phyloP scores from a whole-genome alignment of 306 rosid species.

The Ammopiptanthus mongolicus region DNA sequence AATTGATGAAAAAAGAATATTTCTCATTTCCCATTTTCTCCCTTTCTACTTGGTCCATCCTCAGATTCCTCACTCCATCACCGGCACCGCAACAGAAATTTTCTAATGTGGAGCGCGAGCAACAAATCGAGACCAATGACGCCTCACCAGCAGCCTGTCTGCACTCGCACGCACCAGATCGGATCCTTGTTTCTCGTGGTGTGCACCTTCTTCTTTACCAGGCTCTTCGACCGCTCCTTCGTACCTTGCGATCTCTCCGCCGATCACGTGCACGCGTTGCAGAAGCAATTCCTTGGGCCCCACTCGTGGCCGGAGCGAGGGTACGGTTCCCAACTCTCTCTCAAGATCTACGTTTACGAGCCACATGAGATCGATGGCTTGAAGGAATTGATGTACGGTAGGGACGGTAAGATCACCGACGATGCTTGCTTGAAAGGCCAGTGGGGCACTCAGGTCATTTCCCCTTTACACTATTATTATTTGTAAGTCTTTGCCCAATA shows the following conservation, averaged over 20 bases:
- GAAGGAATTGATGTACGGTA: constrained; percentile 57
- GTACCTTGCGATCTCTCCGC: constrained; percentile 32
- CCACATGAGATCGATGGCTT: constrained; percentile 64
- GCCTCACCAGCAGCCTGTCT: constrained; percentile 26
- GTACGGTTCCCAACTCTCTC: constrained; percentile 51
- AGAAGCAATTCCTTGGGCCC: constrained; percentile 23
- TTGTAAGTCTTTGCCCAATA: too few relatives aligned
- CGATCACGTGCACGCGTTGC: constrained; percentile 25
- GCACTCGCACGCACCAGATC: constrained; percentile 87
- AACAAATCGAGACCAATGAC: constrained; percentile 46
- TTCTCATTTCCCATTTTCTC: too few relatives aligned
- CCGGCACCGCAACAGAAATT: neutral
- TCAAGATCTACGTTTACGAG: constrained; percentile 84
- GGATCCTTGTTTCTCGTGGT: constrained; percentile 58
- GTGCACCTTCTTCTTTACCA: constrained; percentile 65
- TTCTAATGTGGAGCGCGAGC: constrained; percentile 37
- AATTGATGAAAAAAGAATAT: too few relatives aligned
- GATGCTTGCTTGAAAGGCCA: constrained; percentile 78
- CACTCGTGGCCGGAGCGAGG: constrained; percentile 58
- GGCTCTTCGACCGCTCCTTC: constrained; percentile 43
- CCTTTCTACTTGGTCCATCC: too few relatives aligned
- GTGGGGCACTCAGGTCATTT: constrained; percentile 94
- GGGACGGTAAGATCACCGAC: constrained; percentile 59
- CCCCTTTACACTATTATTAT: neutral
- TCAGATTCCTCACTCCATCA: too few relatives aligned